phyloP scores from a whole-genome alignment of 139 green algal species.

The Coccomyxa sp. region DNA sequence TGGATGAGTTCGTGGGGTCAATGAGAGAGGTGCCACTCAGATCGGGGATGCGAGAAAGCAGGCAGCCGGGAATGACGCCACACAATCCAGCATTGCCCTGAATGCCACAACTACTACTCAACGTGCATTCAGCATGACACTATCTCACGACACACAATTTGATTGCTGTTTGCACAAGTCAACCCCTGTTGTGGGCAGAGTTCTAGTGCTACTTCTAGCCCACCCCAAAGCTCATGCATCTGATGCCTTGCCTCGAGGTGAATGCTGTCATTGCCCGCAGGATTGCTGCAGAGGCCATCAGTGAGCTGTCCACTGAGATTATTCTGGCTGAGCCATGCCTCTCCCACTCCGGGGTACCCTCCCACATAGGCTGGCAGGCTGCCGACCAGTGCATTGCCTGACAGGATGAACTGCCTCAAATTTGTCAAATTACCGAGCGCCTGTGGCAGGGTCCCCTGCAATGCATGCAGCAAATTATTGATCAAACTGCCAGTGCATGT shows the following conservation, averaged over 20 bases:
- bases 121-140: neutral
- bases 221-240: neutral
- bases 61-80: conserved; percentile 29
- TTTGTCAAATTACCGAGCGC: conserved; percentile 3
- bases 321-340: conserved; percentile 27
- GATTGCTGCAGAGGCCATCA: conserved; percentile 5
- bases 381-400: conserved; percentile 29
- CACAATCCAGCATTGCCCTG: conserved; percentile 23
- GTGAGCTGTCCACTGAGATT: conserved; percentile 14
- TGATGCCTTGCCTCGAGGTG: conserved; percentile 7
- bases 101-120: neutral
- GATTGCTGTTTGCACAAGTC: neutral
- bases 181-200: neutral
- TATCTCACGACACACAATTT: neutral
- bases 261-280: conserved; percentile 22
- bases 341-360: neutral
- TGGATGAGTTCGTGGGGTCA: conserved; percentile 9
- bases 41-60: conserved; percentile 16
- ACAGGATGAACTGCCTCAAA: conserved; percentile 33
- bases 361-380: conserved; percentile 17
- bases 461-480: neutral
- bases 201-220: neutral
- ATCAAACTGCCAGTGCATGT: no score
- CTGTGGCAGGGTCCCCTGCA: conserved; percentile 22
- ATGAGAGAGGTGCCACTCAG: conserved; percentile 34